A percentile compares a stretch with the other conserved stretches of the same genome.
phyloP scores from a whole-genome alignment of 805 yeast species.

The Wickerhamomyces bovis region DNA sequence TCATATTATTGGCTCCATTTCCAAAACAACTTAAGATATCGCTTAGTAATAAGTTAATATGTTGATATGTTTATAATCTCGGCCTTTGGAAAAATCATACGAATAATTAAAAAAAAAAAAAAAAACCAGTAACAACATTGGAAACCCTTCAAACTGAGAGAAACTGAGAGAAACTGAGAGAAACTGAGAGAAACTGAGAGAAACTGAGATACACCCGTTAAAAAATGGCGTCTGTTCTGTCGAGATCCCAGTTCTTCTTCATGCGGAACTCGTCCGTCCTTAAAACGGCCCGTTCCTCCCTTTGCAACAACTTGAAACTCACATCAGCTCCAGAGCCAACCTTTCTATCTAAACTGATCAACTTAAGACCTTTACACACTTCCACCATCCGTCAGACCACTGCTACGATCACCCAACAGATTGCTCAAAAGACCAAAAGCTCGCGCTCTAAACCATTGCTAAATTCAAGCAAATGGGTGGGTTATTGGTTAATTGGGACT shows the following conservation, averaged over 20 bases:
- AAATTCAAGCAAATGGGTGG: slow-evolving; percentile 49
- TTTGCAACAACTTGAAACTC: background rate
- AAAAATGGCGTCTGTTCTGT: slow-evolving; percentile 25
- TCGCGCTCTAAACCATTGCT: slow-evolving; percentile 14
- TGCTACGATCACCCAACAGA: background rate
- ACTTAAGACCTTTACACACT: background rate
- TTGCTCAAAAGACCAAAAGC: background rate
- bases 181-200: no score
- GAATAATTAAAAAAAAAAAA: slow-evolving; percentile 1
- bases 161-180: no score
- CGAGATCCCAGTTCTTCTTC: slow-evolving; percentile 54
- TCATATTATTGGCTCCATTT: no score
- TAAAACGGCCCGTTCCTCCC: slow-evolving; percentile 19
- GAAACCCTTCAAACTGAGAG: background rate
- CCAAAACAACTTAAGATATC: no score
- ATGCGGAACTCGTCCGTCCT: slow-evolving; percentile 46
- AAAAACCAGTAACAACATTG: background rate
- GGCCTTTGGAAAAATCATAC: background rate
- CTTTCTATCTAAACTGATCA: background rate
- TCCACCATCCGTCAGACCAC: background rate
- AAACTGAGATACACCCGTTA: no score
- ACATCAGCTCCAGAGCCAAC: background rate
- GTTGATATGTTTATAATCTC: no score
- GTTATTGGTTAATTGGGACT: slow-evolving; percentile 83
- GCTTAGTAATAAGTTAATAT: no score